Conservation (phyloP, 1,139 yeast genomes). For the Lodderomyces theae region DNA sequence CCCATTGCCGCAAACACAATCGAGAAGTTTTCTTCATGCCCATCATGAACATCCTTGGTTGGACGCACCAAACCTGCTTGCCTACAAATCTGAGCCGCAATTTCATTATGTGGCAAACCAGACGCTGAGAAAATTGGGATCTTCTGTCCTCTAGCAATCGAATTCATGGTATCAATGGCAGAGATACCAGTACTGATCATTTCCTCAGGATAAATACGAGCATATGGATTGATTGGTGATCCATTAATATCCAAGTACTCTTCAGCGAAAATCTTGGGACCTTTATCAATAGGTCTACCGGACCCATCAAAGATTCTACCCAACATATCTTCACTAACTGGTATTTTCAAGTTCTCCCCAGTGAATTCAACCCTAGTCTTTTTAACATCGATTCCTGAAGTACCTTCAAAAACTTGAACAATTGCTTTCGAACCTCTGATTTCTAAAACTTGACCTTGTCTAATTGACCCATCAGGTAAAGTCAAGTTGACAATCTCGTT, state of each 20-base stretch:
- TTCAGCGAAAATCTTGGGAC: constrained; percentile 97
- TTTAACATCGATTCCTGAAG: constrained; percentile 96
- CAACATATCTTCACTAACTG: constrained; percentile 94
- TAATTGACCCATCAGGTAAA: constrained; percentile 86
- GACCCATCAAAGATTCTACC: constrained; percentile 99
- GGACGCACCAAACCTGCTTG: constrained; percentile 99
- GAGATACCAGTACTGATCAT: constrained; percentile 99
- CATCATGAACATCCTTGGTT: constrained; percentile 98
- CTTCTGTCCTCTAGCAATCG: constrained; percentile 99
- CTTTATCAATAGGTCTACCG: constrained; percentile 97
- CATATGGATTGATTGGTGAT: constrained; percentile 96
- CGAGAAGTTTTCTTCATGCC: constrained; percentile 98
- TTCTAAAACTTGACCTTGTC: constrained; percentile 98
- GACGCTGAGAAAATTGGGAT: constrained; percentile 98
- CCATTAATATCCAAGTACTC: constrained; percentile 98
- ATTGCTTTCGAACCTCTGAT: constrained; percentile 96
- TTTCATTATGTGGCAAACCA: constrained; percentile 98
- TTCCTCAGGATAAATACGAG: constrained; percentile 98
- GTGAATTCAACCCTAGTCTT: constrained; percentile 97
- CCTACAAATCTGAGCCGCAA: constrained; percentile 99
- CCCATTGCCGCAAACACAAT: constrained; percentile 94
- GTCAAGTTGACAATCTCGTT: constrained; percentile 96
- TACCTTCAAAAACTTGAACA: constrained; percentile 98
- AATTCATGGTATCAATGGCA: constrained; percentile 98
- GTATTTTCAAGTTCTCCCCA: constrained; percentile 86